These are phyloP conservation scores for Clitocybe nebularis DNA, from an alignment of 1,284 basidiomycete genomes.

Conservation along the genomic window DNA sequence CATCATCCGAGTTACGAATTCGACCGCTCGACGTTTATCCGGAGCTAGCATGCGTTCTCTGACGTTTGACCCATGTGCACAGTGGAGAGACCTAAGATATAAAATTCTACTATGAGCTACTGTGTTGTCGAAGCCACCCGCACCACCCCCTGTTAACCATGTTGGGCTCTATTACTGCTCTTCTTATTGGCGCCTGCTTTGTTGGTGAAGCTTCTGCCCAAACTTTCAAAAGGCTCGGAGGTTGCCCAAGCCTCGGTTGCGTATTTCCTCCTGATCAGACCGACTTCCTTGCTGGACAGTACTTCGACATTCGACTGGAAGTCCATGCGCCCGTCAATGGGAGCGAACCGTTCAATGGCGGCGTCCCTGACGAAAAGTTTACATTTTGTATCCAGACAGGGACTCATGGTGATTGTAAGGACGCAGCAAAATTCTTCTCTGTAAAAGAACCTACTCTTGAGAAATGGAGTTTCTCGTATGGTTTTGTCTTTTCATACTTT, in stretches of 20 bases:
- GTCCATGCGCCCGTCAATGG: conserved; percentile 39
- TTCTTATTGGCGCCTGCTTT: conserved; percentile 9
- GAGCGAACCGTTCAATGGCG: conserved; percentile 29
- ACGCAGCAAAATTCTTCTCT: conserved; percentile 32
- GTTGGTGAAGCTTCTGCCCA: conserved; percentile 26
- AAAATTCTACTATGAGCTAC: too few species aligned
- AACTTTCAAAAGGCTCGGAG: conserved; percentile 34
- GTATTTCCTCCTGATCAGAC: conserved; percentile 40
- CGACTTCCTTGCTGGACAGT: conserved; percentile 37
- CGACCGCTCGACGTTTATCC: too few species aligned
- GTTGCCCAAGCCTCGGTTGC: conserved; percentile 37
- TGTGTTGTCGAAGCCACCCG: background rate
- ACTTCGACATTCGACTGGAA: conserved; percentile 38
- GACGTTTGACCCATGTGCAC: too few species aligned
- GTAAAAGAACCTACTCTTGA: conserved; percentile 31
- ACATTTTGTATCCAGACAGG: conserved; percentile 32
- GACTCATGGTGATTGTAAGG: conserved; percentile 24
- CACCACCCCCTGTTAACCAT: background rate
- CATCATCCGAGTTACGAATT: too few species aligned
- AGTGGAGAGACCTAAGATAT: too few species aligned
- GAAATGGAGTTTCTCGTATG: conserved; percentile 35
- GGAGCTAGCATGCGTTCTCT: too few species aligned
- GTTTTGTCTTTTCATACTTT: too few species aligned
- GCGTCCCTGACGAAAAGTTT: conserved; percentile 34
- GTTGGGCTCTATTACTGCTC: conserved; percentile 1